Percentiles rank a stretch among this genome's conserved stretches.
These are phyloP conservation scores for Acanthamoeba castellanii DNA, from an alignment of 208 protist genomes.

Conservation along the genomic window DNA sequence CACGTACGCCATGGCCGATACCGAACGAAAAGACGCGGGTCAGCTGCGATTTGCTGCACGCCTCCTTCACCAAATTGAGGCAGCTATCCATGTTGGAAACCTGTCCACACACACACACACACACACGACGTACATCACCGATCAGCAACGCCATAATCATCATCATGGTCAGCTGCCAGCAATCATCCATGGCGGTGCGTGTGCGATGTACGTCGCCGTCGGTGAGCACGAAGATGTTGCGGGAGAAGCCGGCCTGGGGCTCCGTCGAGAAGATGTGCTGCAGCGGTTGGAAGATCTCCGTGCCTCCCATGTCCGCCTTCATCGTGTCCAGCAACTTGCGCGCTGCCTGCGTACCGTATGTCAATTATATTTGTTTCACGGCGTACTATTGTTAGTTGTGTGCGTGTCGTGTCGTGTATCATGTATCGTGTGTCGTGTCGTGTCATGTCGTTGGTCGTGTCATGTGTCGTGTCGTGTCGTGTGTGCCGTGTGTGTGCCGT, in stretches of 20 bases:
- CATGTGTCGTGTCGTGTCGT: too few relatives aligned
- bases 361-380: too few relatives aligned
- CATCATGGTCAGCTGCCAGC: too few relatives aligned
- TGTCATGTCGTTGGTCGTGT: too few relatives aligned
- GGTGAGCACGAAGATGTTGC: conserved; percentile 51
- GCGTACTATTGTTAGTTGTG: too few relatives aligned
- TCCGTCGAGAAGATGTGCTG: background rate
- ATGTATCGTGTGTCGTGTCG: too few relatives aligned
- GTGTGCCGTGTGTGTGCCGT: background rate
- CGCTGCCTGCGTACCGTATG: background rate
- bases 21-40: conserved; percentile 49
- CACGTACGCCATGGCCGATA: background rate
- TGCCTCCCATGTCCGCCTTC: conserved; percentile 52
- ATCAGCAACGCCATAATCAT: too few relatives aligned
- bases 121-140: background rate
- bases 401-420: too few relatives aligned
- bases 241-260: background rate
- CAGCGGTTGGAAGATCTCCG: background rate
- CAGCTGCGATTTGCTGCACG: background rate
- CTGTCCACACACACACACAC: background rate
- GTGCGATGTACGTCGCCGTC: background rate
- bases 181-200: background rate
- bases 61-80: background rate
- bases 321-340: background rate
- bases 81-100: background rate